phyloP scores from a whole-genome alignment of 352 stramenopile genomes.

The Phytophthora syringae region DNA sequence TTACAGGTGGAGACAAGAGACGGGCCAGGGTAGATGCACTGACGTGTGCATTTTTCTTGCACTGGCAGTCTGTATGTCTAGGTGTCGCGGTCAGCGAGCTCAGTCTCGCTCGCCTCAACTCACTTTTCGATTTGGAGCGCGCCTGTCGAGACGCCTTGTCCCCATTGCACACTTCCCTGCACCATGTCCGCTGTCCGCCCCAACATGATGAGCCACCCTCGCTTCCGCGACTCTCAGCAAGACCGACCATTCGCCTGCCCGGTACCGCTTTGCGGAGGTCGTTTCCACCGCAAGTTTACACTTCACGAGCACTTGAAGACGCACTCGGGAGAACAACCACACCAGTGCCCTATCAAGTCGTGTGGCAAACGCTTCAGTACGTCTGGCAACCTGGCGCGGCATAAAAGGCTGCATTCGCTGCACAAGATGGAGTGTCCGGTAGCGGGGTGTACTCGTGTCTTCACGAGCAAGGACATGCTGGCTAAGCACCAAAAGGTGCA shows the following conservation, averaged over 20 bases:
- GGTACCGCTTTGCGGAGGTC: slow-evolving; percentile 40
- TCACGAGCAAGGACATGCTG: slow-evolving; percentile 66
- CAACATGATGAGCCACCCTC: slow-evolving; percentile 18
- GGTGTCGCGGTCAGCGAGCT: background rate
- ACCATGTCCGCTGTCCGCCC: slow-evolving; percentile 24
- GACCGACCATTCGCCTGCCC: slow-evolving; percentile 42
- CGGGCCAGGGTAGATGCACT: slow-evolving; percentile 5
- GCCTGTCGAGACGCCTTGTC: slow-evolving; percentile 24
- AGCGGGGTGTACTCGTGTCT: slow-evolving; percentile 53
- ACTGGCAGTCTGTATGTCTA: background rate
- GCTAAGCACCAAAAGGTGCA: slow-evolving; percentile 65
- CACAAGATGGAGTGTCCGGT: slow-evolving; percentile 67
- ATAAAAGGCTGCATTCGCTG: slow-evolving; percentile 70
- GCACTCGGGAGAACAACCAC: slow-evolving; percentile 77
- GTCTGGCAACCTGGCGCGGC: slow-evolving; percentile 63
- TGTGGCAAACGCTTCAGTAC: slow-evolving; percentile 68
- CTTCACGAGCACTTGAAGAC: slow-evolving; percentile 81
- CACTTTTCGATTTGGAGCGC: slow-evolving; percentile 44
- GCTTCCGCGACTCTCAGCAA: slow-evolving; percentile 33
- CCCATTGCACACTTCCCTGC: background rate
- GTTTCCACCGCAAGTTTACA: slow-evolving; percentile 75
- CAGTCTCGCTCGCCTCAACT: slow-evolving; percentile 15
- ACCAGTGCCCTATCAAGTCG: slow-evolving; percentile 54
- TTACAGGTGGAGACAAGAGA: slow-evolving; percentile 10
- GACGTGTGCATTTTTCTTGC: slow-evolving; percentile 1